These are phyloP conservation scores for Annulohypoxylon moriforme DNA, from an alignment of 495 filamentous ascomycete genomes.

Conservation along the genomic window DNA sequence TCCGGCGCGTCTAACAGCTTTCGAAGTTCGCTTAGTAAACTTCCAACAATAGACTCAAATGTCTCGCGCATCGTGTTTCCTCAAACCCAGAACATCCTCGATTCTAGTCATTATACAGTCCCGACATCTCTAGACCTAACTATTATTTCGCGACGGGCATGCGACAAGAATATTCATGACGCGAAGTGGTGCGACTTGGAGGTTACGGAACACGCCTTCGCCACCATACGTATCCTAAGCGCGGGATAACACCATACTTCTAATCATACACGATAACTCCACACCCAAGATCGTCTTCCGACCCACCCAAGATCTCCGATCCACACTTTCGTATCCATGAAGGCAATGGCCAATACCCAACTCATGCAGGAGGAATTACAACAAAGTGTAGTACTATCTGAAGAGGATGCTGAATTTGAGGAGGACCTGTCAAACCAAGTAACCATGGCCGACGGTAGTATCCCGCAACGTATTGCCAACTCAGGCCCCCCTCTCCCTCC, in stretches of 20 bases:
- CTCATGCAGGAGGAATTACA: constrained; percentile 64
- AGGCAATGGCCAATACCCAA: constrained; percentile 59
- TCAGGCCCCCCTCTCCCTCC: constrained; percentile 40
- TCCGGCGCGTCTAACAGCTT: constrained; percentile 27
- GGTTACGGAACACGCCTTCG: constrained; percentile 31
- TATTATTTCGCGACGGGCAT: constrained; percentile 29
- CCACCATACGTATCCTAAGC: constrained; percentile 13
- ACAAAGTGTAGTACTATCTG: constrained; percentile 59
- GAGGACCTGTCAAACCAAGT: constrained; percentile 36
- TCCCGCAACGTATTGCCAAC: constrained; percentile 50
- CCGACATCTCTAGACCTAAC: neutral
- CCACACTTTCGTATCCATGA: neutral
- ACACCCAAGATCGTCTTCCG: neutral
- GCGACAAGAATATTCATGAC: constrained; percentile 42
- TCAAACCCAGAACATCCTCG: constrained; percentile 3
- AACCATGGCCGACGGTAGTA: constrained; percentile 49
- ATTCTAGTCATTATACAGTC: neutral
- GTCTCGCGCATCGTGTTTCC: constrained; percentile 27
- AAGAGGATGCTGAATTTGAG: constrained; percentile 54
- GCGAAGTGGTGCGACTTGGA: constrained; percentile 40
- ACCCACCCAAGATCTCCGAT: neutral
- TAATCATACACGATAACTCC: neutral
- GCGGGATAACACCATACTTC: constrained; percentile 7
- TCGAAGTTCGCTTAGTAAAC: constrained; percentile 13
- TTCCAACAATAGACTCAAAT: constrained; percentile 33